Conservation (phyloP, 495 filamentous ascomycete species). For the Friedmanniomyces simplex region DNA sequence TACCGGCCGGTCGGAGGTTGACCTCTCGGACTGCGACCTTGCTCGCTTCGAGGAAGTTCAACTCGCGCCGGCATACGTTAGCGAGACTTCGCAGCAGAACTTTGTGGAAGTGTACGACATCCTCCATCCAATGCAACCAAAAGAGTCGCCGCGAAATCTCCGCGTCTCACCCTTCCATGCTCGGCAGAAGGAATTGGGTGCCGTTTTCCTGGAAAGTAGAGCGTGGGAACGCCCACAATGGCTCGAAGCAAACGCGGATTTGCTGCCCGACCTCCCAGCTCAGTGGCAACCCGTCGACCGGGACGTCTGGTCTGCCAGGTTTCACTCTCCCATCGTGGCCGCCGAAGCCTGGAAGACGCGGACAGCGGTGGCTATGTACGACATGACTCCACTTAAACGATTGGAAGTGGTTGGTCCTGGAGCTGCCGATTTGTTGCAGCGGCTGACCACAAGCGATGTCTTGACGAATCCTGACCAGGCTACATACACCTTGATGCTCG, state of each 20-base stretch:
- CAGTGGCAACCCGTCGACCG: constrained; percentile 37
- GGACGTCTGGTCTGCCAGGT: constrained; percentile 38
- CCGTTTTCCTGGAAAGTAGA: constrained; percentile 39
- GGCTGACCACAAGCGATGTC: constrained; percentile 37
- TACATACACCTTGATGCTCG: constrained; percentile 38
- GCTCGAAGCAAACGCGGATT: constrained; percentile 38
- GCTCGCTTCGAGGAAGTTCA: constrained; percentile 43
- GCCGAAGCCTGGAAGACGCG: constrained; percentile 45
- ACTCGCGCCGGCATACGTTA: constrained; percentile 35
- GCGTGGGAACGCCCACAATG: constrained; percentile 45
- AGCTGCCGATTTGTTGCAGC: constrained; percentile 35
- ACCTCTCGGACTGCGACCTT: constrained; percentile 40
- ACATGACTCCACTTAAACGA: constrained; percentile 43
- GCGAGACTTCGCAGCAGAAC: constrained; percentile 40
- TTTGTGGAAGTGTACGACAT: constrained; percentile 46
- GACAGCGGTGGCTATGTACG: constrained; percentile 43
- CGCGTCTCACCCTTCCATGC: constrained; percentile 38
- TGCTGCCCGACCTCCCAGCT: constrained; percentile 34
- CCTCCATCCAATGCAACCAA: constrained; percentile 40
- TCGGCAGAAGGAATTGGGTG: constrained; percentile 38
- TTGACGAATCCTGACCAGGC: constrained; percentile 31
- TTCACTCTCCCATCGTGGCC: constrained; percentile 40
- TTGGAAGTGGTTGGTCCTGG: constrained; percentile 41
- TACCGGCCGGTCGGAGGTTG: constrained; percentile 35
- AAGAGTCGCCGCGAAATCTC: constrained; percentile 38